Conservation (phyloP, 306 rosid genomes). For the Inga leiocalycina region DNA sequence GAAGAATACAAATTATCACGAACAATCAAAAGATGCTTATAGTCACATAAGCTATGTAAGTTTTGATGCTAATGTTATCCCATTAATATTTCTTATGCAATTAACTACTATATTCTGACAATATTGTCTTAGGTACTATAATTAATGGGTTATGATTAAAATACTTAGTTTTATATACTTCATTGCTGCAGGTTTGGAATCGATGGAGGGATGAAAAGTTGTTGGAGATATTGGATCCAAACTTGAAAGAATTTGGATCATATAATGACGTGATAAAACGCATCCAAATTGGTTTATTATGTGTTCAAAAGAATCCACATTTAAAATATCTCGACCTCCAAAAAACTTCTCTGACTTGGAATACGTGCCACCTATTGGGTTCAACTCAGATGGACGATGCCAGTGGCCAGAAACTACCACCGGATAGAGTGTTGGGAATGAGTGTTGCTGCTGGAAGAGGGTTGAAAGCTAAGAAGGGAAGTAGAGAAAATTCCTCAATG, state of each 20-base stretch:
- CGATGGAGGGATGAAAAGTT: not conserved
- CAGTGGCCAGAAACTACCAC: no score
- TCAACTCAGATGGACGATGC: no score
- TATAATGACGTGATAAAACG: not conserved
- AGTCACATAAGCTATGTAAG: not conserved
- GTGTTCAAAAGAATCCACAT: not conserved
- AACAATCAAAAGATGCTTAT: not conserved
- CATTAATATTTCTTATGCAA: not conserved
- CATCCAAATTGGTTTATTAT: not conserved
- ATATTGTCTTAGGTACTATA: no score
- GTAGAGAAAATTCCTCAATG: no score
- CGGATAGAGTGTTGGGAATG: no score
- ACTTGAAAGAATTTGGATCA: not conserved
- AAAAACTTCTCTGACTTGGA: no score
- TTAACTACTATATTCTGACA: no score
- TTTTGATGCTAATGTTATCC: not conserved
- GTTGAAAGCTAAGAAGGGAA: no score
- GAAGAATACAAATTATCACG: not conserved
- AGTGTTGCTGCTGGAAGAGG: no score
- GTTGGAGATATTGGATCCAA: not conserved
- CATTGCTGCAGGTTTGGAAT: not conserved
- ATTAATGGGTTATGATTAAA: not conserved
- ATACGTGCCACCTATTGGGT: no score
- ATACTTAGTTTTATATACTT: no score
- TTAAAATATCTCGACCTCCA: no score